Base-by-base conservation (phyloP, 148 eudicot species). In the Euryodendron excelsum region DNA sequence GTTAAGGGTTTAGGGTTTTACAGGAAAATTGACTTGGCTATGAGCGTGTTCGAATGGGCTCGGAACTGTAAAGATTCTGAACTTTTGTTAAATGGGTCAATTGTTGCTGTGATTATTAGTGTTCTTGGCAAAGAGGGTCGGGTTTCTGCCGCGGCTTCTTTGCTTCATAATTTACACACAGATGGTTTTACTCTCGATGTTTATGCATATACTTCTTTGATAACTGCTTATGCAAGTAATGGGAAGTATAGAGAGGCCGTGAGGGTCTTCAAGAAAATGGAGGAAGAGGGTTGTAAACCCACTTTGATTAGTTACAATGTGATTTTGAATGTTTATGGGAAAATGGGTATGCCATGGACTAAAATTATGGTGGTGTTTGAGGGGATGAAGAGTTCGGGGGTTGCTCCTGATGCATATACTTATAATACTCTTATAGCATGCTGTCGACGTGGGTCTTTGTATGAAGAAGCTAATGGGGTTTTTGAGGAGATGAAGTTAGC, bases 291-390 rank as follows among this genome's bases (percentile, higher is more conserved):
- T 30, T 91, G 94, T 83, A 82, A 82, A 25, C 97, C 98, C 41
- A 90, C 90, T 79, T 89, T 93, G 85, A 81, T 95, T n/a, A 95
- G 96, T 67, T 95, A 93, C 81, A 93, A 93, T 89, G 93, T 89
- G 58, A 82, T 93, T 20, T 77, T 93, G 80, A 88, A 86, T 84
- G 97, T 88, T 45, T 91, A 87, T 82, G 97, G 97, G 78, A 95
- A 95, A 78, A 92, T 95, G 97, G 92, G 97, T 23, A 86, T 84
- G 89, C 93, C 98, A 39, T 95, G 97, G 98, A 74, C 60, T 82
- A 89, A 86, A 47, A 84, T 95, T 72, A 74, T 58, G 48, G 81
- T 77, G 30, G 74, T 90, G 48, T 79, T 93, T 77, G 88, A 91
- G 39, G 80, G 72, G 36, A 95, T 95, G 97, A 93, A 86, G 87